phyloP scores from a whole-genome alignment of 75 land plant species.

The Picea glauca region DNA sequence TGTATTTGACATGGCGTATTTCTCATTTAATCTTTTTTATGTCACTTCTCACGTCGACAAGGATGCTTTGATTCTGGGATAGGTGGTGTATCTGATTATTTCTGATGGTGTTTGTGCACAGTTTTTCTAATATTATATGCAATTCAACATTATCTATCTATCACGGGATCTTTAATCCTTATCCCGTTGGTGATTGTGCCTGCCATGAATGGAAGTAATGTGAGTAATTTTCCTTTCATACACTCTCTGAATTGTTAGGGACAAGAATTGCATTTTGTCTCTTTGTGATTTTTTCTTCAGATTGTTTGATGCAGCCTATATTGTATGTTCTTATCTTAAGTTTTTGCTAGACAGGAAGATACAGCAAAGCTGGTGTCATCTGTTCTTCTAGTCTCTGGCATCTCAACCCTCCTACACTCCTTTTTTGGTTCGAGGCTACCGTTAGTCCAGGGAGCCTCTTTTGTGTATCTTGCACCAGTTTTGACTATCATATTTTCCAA shows the following conservation, averaged over 20 bases:
- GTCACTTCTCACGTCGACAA: background rate
- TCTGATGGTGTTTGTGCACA: slow-evolving; percentile 29
- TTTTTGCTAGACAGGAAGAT: slow-evolving; percentile 17
- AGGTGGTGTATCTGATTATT: background rate
- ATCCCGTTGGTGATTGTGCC: slow-evolving; percentile 90
- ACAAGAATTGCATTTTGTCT: background rate
- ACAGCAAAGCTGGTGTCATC: slow-evolving; percentile 49
- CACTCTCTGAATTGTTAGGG: background rate
- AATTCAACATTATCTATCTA: slow-evolving; percentile 81
- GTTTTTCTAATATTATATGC: slow-evolving; percentile 60
- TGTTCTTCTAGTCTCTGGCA: slow-evolving; percentile 52
- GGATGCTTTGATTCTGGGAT: background rate
- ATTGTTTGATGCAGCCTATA: background rate
- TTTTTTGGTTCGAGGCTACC: slow-evolving; percentile 53
- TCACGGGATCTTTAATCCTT: slow-evolving; percentile 85
- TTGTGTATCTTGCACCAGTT: slow-evolving; percentile 55
- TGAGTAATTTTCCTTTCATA: slow-evolving; percentile 36
- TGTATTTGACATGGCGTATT: too few species aligned
- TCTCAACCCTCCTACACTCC: slow-evolving; percentile 42
- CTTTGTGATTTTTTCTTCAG: background rate
- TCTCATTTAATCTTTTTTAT: background rate
- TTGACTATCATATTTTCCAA: slow-evolving; percentile 38
- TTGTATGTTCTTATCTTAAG: background rate
- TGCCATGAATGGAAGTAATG: slow-evolving; percentile 94
- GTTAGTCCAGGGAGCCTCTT: slow-evolving; percentile 51